These are phyloP conservation scores for Dalbergia cultrata DNA, from an alignment of 306 rosid species.

Conservation along the genomic window DNA sequence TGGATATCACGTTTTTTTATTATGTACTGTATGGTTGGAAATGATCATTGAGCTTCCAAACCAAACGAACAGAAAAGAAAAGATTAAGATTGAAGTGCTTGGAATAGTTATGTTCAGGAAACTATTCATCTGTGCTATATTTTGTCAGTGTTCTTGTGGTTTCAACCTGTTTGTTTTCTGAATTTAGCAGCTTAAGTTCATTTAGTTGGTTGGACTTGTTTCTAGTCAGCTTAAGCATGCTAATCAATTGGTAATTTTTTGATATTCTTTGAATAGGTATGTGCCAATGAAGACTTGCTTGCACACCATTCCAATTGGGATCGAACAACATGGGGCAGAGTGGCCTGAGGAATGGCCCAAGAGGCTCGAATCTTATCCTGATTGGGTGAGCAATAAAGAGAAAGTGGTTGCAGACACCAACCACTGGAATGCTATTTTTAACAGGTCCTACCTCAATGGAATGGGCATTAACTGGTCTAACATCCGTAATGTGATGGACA, in stretches of 20 bases:
- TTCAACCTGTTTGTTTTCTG: too few relatives aligned
- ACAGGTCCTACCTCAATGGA: slow-evolving; percentile 86
- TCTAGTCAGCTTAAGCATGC: slow-evolving; percentile 29
- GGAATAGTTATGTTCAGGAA: not conserved
- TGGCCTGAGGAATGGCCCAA: slow-evolving; percentile 99
- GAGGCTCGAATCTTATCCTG: slow-evolving; percentile 85
- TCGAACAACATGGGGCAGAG: slow-evolving; percentile 95
- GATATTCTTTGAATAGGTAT: slow-evolving; percentile 65
- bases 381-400: slow-evolving; percentile 82
- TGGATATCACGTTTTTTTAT: not conserved
- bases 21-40: slow-evolving; percentile 3
- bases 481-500: slow-evolving; percentile 91
- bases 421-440: slow-evolving; percentile 84
- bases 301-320: slow-evolving; percentile 81
- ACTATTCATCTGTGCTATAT: slow-evolving; percentile 16
- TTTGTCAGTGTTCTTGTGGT: too few relatives aligned
- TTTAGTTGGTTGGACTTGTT: slow-evolving; percentile 5
- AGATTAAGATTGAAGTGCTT: slow-evolving; percentile 1
- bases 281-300: slow-evolving; percentile 78
- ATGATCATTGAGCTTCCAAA: slow-evolving; percentile 25
- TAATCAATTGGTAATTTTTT: slow-evolving; percentile 8
- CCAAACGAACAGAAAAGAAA: not conserved
- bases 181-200: slow-evolving; percentile 9
- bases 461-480: slow-evolving; percentile 92
- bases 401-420: slow-evolving; percentile 76